These are phyloP conservation scores for Zangia roseola DNA, from an alignment of 768 basidiomycete genomes.

Conservation along the genomic window DNA sequence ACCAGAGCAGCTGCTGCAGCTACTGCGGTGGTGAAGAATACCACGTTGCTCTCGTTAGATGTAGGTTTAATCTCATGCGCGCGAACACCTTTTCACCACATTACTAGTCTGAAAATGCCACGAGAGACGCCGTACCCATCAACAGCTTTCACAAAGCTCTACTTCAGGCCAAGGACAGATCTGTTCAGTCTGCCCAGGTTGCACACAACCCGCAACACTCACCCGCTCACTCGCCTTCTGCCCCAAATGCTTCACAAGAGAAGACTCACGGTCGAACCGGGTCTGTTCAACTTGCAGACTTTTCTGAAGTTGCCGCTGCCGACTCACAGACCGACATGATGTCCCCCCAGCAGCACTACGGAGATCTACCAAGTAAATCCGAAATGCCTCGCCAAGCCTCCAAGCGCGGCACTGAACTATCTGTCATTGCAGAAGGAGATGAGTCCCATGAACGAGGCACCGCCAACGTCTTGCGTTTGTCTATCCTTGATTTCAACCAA, in stretches of 20 bases:
- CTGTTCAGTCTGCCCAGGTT: constrained; percentile 9
- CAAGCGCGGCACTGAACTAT: constrained; percentile 47
- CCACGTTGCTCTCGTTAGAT: constrained; percentile 43
- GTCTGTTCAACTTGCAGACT: constrained; percentile 4
- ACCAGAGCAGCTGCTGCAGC: constrained; percentile 42
- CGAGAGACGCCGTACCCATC: constrained; percentile 42
- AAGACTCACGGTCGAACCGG: background rate
- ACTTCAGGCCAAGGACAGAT: constrained; percentile 32
- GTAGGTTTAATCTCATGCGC: constrained; percentile 32
- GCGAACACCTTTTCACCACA: constrained; percentile 9
- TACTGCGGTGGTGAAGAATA: constrained; percentile 45
- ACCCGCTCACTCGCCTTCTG: background rate
- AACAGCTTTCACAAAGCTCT: constrained; percentile 50
- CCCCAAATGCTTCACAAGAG: background rate
- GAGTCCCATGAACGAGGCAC: constrained; percentile 47
- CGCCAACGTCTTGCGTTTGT: background rate
- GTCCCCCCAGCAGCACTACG: constrained; percentile 1
- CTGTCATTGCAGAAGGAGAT: constrained; percentile 72
- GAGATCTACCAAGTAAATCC: background rate
- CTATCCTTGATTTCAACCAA: background rate
- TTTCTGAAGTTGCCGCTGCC: constrained; percentile 4
- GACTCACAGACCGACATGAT: background rate
- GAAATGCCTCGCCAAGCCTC: constrained; percentile 21
- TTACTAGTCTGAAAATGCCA: constrained; percentile 34
- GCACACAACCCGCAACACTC: background rate